Conservation (phyloP, 768 basidiomycete species). For the Leccinum aurantiacum region DNA sequence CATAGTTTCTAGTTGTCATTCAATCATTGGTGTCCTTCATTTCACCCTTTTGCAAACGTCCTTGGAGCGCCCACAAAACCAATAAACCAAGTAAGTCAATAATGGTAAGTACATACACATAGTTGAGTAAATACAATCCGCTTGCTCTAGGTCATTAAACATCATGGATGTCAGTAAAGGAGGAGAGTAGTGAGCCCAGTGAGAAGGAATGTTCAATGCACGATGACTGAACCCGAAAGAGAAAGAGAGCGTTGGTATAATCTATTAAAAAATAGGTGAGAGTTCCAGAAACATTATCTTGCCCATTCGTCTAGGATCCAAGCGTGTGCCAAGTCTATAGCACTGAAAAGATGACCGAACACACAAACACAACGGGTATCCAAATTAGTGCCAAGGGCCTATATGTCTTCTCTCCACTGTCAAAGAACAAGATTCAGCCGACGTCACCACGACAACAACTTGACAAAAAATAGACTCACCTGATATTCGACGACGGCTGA, state of each 20-base stretch:
- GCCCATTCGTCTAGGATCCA: neutral
- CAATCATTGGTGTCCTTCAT: too few species aligned
- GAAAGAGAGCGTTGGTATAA: neutral
- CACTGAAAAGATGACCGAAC: conserved; percentile 8
- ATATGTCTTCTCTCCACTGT: conserved; percentile 11
- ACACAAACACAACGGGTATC: conserved; percentile 18
- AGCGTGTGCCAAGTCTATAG: conserved; percentile 5
- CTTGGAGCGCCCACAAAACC: neutral
- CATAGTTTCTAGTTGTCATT: too few species aligned
- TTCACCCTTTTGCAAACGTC: neutral
- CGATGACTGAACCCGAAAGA: neutral
- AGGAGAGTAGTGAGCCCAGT: neutral
- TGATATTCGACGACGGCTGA: conserved; percentile 29
- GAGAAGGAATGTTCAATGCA: neutral
- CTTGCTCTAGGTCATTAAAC: neutral
- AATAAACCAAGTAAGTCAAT: neutral
- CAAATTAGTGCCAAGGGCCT: conserved; percentile 10
- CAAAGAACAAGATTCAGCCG: conserved; percentile 1
- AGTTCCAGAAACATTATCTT: neutral
- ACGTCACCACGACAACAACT: neutral
- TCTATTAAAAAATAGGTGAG: neutral
- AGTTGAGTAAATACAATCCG: neutral
- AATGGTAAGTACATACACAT: neutral
- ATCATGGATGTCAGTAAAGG: neutral
- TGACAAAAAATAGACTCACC: conserved; percentile 18